These are phyloP conservation scores for Bassia scoparia DNA, from an alignment of 148 eudicot genomes.

Conservation along the genomic window DNA sequence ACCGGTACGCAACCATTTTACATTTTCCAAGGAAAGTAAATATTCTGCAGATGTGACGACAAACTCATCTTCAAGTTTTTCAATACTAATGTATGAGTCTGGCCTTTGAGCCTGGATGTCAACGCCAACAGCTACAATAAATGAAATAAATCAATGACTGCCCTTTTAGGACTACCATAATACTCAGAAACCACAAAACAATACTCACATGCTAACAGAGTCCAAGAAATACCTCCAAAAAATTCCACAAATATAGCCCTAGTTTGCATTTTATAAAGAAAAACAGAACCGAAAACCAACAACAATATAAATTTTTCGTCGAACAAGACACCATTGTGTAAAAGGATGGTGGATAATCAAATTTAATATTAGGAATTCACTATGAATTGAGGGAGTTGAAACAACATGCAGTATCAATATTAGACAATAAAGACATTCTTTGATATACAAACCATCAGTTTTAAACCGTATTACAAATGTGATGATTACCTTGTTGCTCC, in stretches of 20 bases:
- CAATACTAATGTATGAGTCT: conserved; percentile 50
- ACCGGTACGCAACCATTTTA: conserved; percentile 72
- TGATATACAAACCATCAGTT: not conserved
- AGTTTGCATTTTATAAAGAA: not conserved
- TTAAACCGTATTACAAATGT: not conserved
- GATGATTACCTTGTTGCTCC: conserved; percentile 54
- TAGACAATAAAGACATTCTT: not conserved
- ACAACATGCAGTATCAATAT: conserved; percentile 1
- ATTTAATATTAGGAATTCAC: not conserved
- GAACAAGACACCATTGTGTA: no score
- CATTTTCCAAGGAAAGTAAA: conserved; percentile 67
- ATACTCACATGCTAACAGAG: no score
- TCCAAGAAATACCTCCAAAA: no score
- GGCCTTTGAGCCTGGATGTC: conserved; percentile 40
- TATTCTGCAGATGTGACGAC: conserved; percentile 78
- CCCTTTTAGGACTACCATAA: not conserved
- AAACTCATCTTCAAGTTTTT: conserved; percentile 90
- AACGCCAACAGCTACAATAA: conserved; percentile 44
- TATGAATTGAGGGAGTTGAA: not conserved
- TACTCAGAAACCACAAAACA: not conserved
- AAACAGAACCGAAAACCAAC: not conserved
- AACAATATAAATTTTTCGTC: not conserved
- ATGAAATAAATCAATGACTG: conserved; percentile 15
- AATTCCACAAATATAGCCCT: not conserved
- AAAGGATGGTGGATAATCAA: not conserved